Evolutionary conservation across 2,329 filamentous ascomycete species (phyloP).

Genomic region (Cladosporium sp.): DNA sequence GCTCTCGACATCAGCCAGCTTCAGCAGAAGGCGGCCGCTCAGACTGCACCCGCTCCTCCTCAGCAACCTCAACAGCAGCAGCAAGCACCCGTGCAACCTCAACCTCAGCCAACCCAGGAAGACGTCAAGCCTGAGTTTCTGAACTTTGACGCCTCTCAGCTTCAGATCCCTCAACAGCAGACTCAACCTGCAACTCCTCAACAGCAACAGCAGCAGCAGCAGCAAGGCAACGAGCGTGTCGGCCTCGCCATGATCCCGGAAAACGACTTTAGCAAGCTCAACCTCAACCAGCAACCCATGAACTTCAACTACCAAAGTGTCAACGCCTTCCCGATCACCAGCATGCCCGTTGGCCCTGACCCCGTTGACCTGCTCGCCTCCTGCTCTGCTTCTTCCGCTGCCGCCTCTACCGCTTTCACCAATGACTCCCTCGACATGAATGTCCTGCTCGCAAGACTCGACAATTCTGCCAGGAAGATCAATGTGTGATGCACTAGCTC

Average conservation of each 20-base stretch:
- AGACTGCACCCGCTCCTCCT: constrained; percentile 13
- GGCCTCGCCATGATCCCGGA: constrained; percentile 82
- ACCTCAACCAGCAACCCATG: constrained; percentile 52
- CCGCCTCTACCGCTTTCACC: constrained; percentile 8
- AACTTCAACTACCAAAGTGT: constrained; percentile 33
- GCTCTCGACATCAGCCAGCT: constrained; percentile 24
- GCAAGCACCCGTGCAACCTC: constrained; percentile 15
- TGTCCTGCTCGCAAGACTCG: constrained; percentile 29
- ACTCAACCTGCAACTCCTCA: constrained; percentile 16
- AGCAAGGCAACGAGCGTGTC: constrained; percentile 45
- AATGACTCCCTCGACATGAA: constrained; percentile 18
- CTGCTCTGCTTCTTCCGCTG: constrained; percentile 16
- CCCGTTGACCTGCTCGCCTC: constrained; percentile 23
- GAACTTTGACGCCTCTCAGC: constrained; percentile 36
- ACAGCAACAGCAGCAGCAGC: constrained; percentile 17
- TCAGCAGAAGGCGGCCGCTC: constrained; percentile 21
- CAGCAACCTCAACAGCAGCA: constrained; percentile 17
- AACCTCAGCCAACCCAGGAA: constrained; percentile 32
- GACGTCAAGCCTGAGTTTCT: constrained; percentile 32
- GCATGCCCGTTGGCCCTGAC: constrained; percentile 23
- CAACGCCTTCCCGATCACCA: constrained; percentile 31
- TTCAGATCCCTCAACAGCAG: constrained; percentile 27
- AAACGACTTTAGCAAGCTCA: constrained; percentile 71
- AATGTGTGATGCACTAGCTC: background rate
- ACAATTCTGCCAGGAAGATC: constrained; percentile 23